These are phyloP conservation scores for Acanthamoeba triangularis DNA, from an alignment of 208 protist genomes.

Conservation along the genomic window DNA sequence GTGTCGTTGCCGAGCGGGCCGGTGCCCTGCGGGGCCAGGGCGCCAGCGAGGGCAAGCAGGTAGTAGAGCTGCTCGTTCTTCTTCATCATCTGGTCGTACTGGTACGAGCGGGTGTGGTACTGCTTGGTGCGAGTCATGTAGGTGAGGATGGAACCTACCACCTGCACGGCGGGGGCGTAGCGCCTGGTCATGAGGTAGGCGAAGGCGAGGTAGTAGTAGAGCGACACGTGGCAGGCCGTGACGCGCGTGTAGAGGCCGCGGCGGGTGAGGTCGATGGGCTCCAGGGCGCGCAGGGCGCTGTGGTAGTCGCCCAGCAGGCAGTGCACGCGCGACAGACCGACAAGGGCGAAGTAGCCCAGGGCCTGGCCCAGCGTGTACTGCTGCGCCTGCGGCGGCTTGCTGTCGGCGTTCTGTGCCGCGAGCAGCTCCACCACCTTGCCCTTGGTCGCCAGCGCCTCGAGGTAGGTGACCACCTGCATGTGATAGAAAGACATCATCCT, in stretches of 20 bases:
- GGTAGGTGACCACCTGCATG: conserved; percentile 48
- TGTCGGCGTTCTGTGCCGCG: conserved; percentile 18
- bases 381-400: conserved; percentile 28
- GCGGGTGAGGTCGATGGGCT: conserved; percentile 88
- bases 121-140: conserved; percentile 90
- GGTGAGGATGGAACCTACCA: conserved; percentile 86
- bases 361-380: conserved; percentile 73
- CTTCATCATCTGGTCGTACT: conserved; percentile 90
- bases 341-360: conserved; percentile 92
- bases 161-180: conserved; percentile 90
- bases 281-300: conserved; percentile 87
- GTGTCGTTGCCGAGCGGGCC: conserved; percentile 83
- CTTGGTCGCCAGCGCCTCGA: conserved; percentile 35
- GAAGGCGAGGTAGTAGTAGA: conserved; percentile 94
- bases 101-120: conserved; percentile 85
- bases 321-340: conserved; percentile 91
- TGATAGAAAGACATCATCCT: neutral
- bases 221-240: conserved; percentile 91
- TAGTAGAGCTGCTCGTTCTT: conserved; percentile 92
- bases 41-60: conserved; percentile 88
- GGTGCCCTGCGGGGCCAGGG: conserved; percentile 89
- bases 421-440: conserved; percentile 68
- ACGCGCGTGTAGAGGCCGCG: conserved; percentile 87
- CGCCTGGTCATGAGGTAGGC: conserved; percentile 92
- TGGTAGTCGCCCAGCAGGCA: conserved; percentile 92